Evolutionary conservation across 2,329 filamentous ascomycete species (phyloP), one percentile per base, ranked within the genome.

Genomic region (Harringtonia aguacate): DNA sequence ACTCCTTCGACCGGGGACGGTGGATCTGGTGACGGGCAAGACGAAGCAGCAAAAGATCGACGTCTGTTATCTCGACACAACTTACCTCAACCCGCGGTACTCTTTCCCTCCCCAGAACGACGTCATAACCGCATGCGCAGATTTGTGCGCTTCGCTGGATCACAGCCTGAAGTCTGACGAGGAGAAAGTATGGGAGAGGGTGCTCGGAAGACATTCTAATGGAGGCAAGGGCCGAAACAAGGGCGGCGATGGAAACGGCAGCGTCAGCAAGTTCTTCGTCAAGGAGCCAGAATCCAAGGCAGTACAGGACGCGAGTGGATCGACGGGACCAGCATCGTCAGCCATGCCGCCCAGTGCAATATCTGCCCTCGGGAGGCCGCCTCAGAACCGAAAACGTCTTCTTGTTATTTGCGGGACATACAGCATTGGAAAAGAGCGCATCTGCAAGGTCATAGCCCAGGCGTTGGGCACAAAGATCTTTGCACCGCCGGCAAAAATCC

Each of bases 381-480:
- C 8, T n/a, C 37, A 46, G 35, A 46, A 49, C 27, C 69, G 70
- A 37, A 80, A 85, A 38, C 81, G 87, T 5, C 72, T 98, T 3
- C 74, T 98, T 0, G 86, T 98, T 6, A 78, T 98, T 8, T 94
- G 95, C 48, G 92, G 92, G 36, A 98, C 92, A 1, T 98, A 98
- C 64, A 94, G 85, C 54, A 98, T 98, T 55, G 92, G 92, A 57
- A 98, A 98, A 64, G 92, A 98, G 62, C 83, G 89, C 34, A 89
- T 98, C 52, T 97, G 90, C 59, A 72, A 95, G 28, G 89, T 87
- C 36, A 94, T 98, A 50, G 92, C 92, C 4, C 78, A 82, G 54
- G 89, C 89, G 0, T 70, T 98, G 3, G 71, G 79, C 33, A 86
- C 81, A 53, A 95, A 94, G 58, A 97, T 98, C 49, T 98, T 84